These are phyloP conservation scores for Lactarius indigo DNA, from an alignment of 768 basidiomycete genomes.

Conservation along the genomic window DNA sequence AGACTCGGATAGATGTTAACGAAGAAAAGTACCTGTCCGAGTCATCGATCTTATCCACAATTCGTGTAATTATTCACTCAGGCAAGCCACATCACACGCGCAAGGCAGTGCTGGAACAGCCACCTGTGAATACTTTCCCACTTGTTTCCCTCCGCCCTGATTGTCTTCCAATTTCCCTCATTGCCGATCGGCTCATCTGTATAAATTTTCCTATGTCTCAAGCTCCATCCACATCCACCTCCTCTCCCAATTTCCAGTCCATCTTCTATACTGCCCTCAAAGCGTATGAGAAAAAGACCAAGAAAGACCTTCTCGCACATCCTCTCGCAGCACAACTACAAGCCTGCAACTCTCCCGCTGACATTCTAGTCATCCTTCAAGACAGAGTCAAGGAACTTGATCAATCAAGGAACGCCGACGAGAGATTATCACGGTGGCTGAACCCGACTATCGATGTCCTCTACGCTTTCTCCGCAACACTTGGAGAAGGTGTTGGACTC, in stretches of 20 bases:
- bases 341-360: neutral
- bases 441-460: neutral
- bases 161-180: neutral
- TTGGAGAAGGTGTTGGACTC: neutral
- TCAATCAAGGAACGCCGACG: neutral
- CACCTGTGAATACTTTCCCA: too few relatives aligned
- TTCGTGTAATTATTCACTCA: too few relatives aligned
- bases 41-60: too few relatives aligned
- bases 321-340: neutral
- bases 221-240: neutral
- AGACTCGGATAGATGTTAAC: too few relatives aligned
- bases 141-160: too few relatives aligned
- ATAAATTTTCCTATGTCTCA: neutral
- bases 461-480: neutral
- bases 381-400: neutral
- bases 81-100: too few relatives aligned
- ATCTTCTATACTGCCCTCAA: neutral
- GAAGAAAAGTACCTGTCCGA: too few relatives aligned
- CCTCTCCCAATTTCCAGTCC: neutral
- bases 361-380: neutral
- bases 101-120: too few relatives aligned
- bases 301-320: neutral
- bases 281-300: neutral
- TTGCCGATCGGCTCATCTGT: neutral
- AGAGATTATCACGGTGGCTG: neutral